Evolutionary conservation across 2,329 filamentous ascomycete species (phyloP).

Genomic region (Ophiostoma fasciatum): DNA sequence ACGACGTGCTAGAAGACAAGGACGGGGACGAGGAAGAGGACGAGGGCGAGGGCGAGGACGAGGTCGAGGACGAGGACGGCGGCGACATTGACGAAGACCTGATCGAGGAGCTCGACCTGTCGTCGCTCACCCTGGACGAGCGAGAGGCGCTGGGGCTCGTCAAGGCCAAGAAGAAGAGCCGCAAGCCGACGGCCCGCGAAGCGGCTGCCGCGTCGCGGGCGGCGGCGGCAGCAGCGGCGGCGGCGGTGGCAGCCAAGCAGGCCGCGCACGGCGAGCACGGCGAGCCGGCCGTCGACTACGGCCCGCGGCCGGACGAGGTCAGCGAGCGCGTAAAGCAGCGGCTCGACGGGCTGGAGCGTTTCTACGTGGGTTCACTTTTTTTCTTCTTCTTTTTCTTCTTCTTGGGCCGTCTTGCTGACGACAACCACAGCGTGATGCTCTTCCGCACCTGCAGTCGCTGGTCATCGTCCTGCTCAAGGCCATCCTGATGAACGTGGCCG

Average conservation of each 20-base stretch:
- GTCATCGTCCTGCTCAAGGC: slow-evolving; percentile 87
- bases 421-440: slow-evolving; percentile 45
- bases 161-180: slow-evolving; percentile 16
- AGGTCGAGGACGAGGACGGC: not conserved
- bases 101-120: slow-evolving; percentile 24
- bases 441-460: slow-evolving; percentile 81
- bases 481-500: slow-evolving; percentile 73
- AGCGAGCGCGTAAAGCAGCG: slow-evolving; percentile 45
- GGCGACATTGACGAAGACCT: slow-evolving; percentile 22
- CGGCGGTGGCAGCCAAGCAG: not conserved
- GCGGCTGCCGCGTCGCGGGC: not conserved
- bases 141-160: slow-evolving; percentile 32
- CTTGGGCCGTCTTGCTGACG: slow-evolving; percentile 16
- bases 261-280: not conserved
- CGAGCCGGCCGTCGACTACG: slow-evolving; percentile 28
- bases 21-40: not conserved
- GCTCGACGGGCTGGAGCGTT: slow-evolving; percentile 59
- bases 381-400: not conserved
- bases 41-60: slow-evolving; percentile 6
- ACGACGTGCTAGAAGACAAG: slow-evolving; percentile 4
- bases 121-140: slow-evolving; percentile 23
- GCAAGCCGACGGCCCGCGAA: slow-evolving; percentile 12
- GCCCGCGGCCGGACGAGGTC: slow-evolving; percentile 32
- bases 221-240: not conserved
- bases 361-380: slow-evolving; percentile 53